A percentile compares a stretch with the other conserved stretches of the same genome.
phyloP scores from a whole-genome alignment of 495 filamentous ascomycete species.

The Lentithecium fluviatile region DNA sequence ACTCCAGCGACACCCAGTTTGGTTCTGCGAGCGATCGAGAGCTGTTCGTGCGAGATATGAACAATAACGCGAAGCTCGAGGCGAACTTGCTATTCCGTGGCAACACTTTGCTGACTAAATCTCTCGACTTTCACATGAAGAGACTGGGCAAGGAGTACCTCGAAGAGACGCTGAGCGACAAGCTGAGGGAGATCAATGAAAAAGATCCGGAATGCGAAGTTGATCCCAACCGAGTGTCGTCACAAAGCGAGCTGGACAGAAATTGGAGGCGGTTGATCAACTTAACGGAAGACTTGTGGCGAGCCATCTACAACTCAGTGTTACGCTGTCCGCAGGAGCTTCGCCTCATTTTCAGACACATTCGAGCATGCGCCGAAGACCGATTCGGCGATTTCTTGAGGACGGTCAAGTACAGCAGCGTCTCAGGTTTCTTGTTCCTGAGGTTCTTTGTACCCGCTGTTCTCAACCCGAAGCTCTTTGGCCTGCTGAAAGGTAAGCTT shows the following conservation, averaged over 20 bases:
- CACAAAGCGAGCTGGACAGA: constrained; percentile 70
- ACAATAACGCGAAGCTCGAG: constrained; percentile 62
- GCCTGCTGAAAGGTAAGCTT: constrained; percentile 70
- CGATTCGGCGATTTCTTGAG: constrained; percentile 93
- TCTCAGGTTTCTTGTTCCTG: constrained; percentile 94
- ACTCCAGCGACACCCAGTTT: constrained; percentile 61
- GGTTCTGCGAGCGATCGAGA: constrained; percentile 54
- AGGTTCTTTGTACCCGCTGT: constrained; percentile 96
- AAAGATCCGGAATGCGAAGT: constrained; percentile 92
- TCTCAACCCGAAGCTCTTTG: constrained; percentile 94
- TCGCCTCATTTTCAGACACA: constrained; percentile 83
- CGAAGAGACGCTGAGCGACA: constrained; percentile 81
- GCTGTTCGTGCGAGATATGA: constrained; percentile 62
- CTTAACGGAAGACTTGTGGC: constrained; percentile 81
- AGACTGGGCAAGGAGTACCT: constrained; percentile 91
- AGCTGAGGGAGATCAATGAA: constrained; percentile 80
- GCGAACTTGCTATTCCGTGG: constrained; percentile 95
- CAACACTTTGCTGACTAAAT: constrained; percentile 91
- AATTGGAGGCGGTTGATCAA: constrained; percentile 81
- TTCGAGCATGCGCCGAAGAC: constrained; percentile 91
- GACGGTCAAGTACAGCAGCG: constrained; percentile 91
- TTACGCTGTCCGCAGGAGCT: constrained; percentile 79
- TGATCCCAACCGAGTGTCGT: constrained; percentile 73
- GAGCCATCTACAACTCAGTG: constrained; percentile 70
- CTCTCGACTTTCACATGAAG: constrained; percentile 93